Evolutionary conservation across 2,329 filamentous ascomycete genomes (phyloP), one percentile per base, ranked within the genome.

Genomic region (Colletotrichum aenigma): DNA sequence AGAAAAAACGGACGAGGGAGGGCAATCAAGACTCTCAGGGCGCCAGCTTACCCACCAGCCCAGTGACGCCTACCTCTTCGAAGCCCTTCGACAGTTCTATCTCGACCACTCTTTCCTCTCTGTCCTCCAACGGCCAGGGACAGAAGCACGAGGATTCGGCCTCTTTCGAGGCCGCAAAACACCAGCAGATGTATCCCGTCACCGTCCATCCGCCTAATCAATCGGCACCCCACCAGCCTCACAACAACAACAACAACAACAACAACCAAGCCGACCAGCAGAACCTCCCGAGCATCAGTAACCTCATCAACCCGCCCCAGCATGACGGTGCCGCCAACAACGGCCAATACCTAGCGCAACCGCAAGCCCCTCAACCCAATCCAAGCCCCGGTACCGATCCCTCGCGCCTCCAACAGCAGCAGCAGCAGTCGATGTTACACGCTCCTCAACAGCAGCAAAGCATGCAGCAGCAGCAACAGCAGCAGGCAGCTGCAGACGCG

Each of bases 1-100:
- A 98, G 92, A 98, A 98, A 92, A 98, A 98, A 91, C 94, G 96
- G 92, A 98, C 96, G 88, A 97, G 96, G 92, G 96, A 98, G 89
- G 94, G 93, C 83, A 91, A 93, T 84, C 89, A 91, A 84, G 93
- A 95, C 84, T 90, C 90, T 80, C 92, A 93, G 82, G 89, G 92
- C 82, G 89, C 89, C 79, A 94, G 90, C 83, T 90, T 94, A 84
- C 89, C 91, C 79, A 90, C 89, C 79, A 93, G 91, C 81, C 90
- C 91, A 76, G 87, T 92, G 80, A 93, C 92, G 76, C 89, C 91
- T 76, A 89, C 89, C 77, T 87, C 87, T 70, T 87, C 87, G 77
- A 90, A 86, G 85, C 87, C 86, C 76, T 91, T 90, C 84, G 87
- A 88, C 78, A 70, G 79, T 80, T 75, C 79, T 81, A 78, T 74